phyloP scores from a whole-genome alignment of 23 red algal genomes.

The Gracilariopsis chorda region DNA sequence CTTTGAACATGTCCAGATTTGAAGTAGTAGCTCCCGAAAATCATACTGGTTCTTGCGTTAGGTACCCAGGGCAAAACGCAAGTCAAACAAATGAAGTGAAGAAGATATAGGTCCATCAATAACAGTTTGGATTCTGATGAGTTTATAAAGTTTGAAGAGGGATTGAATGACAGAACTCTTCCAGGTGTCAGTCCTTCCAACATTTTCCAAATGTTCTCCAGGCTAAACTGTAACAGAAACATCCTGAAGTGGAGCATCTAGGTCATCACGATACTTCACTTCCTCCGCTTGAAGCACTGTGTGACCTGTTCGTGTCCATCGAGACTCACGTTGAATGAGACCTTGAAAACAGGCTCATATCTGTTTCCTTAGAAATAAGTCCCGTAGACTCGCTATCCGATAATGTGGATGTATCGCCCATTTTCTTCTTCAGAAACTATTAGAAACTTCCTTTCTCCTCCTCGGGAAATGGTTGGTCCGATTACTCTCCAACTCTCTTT shows the following conservation, averaged over 20 bases:
- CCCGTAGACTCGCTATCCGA: constrained; percentile 3
- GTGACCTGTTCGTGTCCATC: constrained; percentile 54
- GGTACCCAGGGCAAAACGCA: constrained; percentile 60
- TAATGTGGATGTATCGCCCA: background rate
- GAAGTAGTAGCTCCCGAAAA: constrained; percentile 64
- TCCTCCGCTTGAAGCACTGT: constrained; percentile 47
- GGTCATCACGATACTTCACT: constrained; percentile 70
- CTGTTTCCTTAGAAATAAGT: constrained; percentile 17
- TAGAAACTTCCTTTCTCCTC: background rate
- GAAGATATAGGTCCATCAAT: constrained; percentile 67
- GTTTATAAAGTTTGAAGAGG: constrained; percentile 54
- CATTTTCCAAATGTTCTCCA: constrained; percentile 70
- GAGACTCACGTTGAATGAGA: background rate
- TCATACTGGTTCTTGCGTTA: constrained; percentile 77
- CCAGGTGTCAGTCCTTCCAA: constrained; percentile 78
- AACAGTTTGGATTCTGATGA: constrained; percentile 32
- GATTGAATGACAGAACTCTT: constrained; percentile 59
- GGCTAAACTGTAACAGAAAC: constrained; percentile 39
- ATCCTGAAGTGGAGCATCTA: constrained; percentile 39
- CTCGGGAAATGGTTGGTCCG: constrained; percentile 17
- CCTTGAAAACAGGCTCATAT: background rate
- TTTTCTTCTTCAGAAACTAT: background rate
- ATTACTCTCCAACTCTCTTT: constrained; percentile 75
- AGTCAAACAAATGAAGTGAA: constrained; percentile 19
- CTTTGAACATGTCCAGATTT: constrained; percentile 79